Evolutionary conservation across 208 protist species (phyloP), one percentile per base, ranked within the genome.

Genomic region (Endotrypanum monterogeii): DNA sequence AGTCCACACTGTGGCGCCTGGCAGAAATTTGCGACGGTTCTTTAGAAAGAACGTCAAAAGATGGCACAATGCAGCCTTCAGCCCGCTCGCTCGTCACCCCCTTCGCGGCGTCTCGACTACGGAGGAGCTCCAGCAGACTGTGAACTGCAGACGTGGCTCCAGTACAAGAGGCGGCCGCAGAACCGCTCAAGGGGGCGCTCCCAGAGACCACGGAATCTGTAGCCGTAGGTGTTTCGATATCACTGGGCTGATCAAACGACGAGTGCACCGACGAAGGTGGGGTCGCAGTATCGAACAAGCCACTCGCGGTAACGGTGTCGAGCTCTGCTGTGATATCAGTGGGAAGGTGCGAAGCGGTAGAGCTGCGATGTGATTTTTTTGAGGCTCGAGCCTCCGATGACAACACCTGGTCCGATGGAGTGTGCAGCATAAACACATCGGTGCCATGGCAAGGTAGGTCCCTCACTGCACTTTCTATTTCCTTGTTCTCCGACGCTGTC

Each of bases 121-220:
- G 66, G 1, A 70, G 50, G 30, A 70, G 46, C n/a, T 70, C 66
- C 66, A 70, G 66, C 25, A 70, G 50, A 35, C 50, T 70, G 28
- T 57, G 50, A 51, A 44, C 66, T 2, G 50, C 66, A 57, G 66
- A 70, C 46, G 50, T 16, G 25, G 44, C 30, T 56, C 18, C 46
- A 39, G 25, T 18, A 7, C 51, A 44, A 25, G 39, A 44, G 18
- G n/a, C 63, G 44, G 63, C 57, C 32, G 25, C 65, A n/a, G 50
- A 25, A 14, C 18, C 39, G 37, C 39, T 50, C 18, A 25, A 30
- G 50, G 41, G 1, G 12, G 48, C 16, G 25, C 62, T 48, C n/a
- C 52, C 28, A 41, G 5, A 41, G 14, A 23, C 28, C 41, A 41
- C 9, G 8, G 63, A 54, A 37, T 23, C 44, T 32, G 63, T 68